phyloP scores from a whole-genome alignment of 441 rosid genomes.

The Capsella rubella region DNA sequence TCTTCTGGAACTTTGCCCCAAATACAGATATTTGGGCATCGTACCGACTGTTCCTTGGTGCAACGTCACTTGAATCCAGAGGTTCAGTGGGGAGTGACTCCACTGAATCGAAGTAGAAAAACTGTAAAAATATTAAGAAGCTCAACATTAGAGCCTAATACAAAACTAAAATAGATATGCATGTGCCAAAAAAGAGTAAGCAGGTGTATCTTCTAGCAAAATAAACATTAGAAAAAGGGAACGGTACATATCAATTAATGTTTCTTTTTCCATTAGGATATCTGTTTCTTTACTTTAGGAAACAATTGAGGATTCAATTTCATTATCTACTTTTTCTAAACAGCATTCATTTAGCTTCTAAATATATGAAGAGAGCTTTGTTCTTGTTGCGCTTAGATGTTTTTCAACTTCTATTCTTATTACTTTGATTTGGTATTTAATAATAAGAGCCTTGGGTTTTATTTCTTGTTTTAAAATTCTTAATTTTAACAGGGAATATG shows the following conservation, averaged over 20 bases:
- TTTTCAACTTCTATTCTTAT: background rate
- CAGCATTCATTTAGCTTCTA: background rate
- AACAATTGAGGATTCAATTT: constrained; percentile 6
- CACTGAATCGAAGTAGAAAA: constrained; percentile 89
- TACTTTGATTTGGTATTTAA: background rate
- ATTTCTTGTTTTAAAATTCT: background rate
- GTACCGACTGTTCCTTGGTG: constrained; percentile 73
- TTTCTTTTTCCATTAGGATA: background rate
- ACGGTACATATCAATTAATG: background rate
- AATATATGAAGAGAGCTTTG: constrained; percentile 1
- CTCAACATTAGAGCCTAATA: constrained; percentile 24
- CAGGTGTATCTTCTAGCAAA: background rate
- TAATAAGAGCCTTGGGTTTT: constrained; percentile 1
- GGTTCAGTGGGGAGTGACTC: constrained; percentile 84
- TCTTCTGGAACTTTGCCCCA: constrained; percentile 86
- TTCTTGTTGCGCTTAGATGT: background rate
- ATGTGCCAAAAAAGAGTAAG: background rate
- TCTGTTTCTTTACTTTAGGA: constrained; percentile 9
- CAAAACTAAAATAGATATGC: constrained; percentile 1
- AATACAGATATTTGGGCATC: constrained; percentile 95
- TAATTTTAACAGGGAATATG: background rate
- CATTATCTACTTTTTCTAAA: background rate
- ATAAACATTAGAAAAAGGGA: background rate
- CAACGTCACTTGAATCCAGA: constrained; percentile 67
- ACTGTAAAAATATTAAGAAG: constrained; percentile 53